These are phyloP conservation scores for Sesbania bispinosa DNA, from an alignment of 306 rosid species.

Conservation along the genomic window DNA sequence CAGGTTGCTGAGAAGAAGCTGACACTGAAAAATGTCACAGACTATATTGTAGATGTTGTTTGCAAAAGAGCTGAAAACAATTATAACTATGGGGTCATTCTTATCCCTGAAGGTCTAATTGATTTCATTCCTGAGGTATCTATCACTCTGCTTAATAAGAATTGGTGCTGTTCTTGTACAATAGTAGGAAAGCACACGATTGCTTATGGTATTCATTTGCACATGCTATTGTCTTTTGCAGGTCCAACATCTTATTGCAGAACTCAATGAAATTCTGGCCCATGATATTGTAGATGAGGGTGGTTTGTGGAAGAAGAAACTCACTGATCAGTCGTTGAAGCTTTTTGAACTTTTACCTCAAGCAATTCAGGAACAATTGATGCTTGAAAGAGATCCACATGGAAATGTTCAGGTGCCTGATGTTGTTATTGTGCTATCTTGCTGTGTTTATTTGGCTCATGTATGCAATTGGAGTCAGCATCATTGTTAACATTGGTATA, in stretches of 20 bases:
- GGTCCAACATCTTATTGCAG: constrained; percentile 95
- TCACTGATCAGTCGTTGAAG: constrained; percentile 65
- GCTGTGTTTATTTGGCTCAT: not conserved
- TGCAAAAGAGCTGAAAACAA: constrained; percentile 69
- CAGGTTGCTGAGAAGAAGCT: constrained; percentile 96
- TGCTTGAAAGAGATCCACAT: constrained; percentile 99
- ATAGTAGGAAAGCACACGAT: not conserved
- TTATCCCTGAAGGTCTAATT: constrained; percentile 97
- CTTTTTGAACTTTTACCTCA: constrained; percentile 90
- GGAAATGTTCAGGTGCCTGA: constrained; percentile 93
- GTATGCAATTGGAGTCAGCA: not conserved
- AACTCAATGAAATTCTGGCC: constrained; percentile 92
- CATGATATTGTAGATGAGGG: constrained; percentile 75
- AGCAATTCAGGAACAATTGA: constrained; percentile 97
- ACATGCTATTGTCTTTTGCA: constrained; percentile 38
- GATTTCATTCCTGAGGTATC: constrained; percentile 99
- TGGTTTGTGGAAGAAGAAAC: constrained; percentile 93
- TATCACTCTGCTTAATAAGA: constrained; percentile 7
- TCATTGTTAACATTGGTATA: constrained; percentile 1
- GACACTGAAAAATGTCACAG: constrained; percentile 94
- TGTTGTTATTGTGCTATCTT: constrained; percentile 15
- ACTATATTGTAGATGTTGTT: constrained; percentile 82
- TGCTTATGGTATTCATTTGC: constrained; percentile 10
- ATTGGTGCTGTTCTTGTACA: not conserved
- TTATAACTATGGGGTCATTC: constrained; percentile 93